A percentile compares a stretch with the other conserved stretches of the same genome.
Conservation (phyloP, 1,284 basidiomycete genomes). For the Leccinum solheimii region DNA sequence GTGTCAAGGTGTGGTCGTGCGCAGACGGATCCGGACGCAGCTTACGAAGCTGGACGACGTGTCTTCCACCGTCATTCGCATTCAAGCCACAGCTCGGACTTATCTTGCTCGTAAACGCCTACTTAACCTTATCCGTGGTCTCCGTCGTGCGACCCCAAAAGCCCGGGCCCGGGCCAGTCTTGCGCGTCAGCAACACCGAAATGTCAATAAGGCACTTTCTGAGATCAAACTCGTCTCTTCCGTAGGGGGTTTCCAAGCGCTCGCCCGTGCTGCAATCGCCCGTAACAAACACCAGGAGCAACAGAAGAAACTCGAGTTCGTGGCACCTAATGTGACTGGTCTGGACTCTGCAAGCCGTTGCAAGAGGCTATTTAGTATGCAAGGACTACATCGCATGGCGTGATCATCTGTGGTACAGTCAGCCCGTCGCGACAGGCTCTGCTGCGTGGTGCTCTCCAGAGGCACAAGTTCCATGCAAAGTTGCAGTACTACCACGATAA, state of each 20-base stretch:
- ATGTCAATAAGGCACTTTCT: slow-evolving; percentile 76
- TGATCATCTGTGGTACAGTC: slow-evolving; percentile 73
- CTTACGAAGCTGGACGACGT: slow-evolving; percentile 54
- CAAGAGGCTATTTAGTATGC: slow-evolving; percentile 80
- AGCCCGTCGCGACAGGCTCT: slow-evolving; percentile 84
- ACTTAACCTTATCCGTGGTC: slow-evolving; percentile 70
- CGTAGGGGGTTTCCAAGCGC: slow-evolving; percentile 84
- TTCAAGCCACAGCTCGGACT: slow-evolving; percentile 85
- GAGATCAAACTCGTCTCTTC: slow-evolving; percentile 76
- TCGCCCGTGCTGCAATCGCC: slow-evolving; percentile 85
- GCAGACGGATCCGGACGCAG: no score
- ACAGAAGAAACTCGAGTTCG: slow-evolving; percentile 84
- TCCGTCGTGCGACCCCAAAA: slow-evolving; percentile 74
- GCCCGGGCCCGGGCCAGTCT: slow-evolving; percentile 81
- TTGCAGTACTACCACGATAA: slow-evolving; percentile 76
- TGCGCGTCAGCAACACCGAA: slow-evolving; percentile 69
- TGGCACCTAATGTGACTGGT: slow-evolving; percentile 84
- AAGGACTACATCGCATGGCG: slow-evolving; percentile 82
- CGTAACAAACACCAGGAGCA: slow-evolving; percentile 86
- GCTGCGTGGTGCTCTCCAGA: slow-evolving; percentile 79
- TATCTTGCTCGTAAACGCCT: slow-evolving; percentile 79
- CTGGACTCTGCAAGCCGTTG: slow-evolving; percentile 69
- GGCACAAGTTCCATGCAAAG: slow-evolving; percentile 71
- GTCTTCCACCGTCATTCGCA: slow-evolving; percentile 68
- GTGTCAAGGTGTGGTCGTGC: no score